Percentiles rank a stretch among this genome's conserved stretches.
phyloP scores from a whole-genome alignment of 1,139 yeast genomes.

The Taphrina communis region DNA sequence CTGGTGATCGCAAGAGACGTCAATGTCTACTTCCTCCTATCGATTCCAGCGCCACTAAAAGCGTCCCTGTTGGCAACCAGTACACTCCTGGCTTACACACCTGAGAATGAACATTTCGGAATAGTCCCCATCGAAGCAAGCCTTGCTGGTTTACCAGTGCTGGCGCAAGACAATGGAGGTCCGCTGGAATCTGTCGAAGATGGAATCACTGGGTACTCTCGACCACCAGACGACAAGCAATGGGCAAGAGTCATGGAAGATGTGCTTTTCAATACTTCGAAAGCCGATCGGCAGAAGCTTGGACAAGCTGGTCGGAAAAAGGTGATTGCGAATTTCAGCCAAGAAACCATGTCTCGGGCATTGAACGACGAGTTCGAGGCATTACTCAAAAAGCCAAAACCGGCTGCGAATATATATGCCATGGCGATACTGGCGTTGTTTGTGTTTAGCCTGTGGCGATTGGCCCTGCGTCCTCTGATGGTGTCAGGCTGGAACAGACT shows the following conservation, averaged over 20 bases:
- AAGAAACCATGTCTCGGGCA: slow-evolving; percentile 51
- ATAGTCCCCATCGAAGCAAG: slow-evolving; percentile 96
- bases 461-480: slow-evolving; percentile 3
- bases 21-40: slow-evolving; percentile 77
- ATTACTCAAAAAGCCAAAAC: not conserved
- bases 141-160: slow-evolving; percentile 79
- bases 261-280: slow-evolving; percentile 50
- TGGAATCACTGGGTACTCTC: slow-evolving; percentile 78
- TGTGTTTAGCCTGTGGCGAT: slow-evolving; percentile 13
- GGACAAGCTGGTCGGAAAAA: slow-evolving; percentile 61
- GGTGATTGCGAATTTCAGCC: slow-evolving; percentile 63
- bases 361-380: slow-evolving; percentile 12
- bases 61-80: slow-evolving; percentile 66
- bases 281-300: slow-evolving; percentile 53
- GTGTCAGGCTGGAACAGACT: not conserved
- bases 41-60: slow-evolving; percentile 71
- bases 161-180: slow-evolving; percentile 90
- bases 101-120: slow-evolving; percentile 92
- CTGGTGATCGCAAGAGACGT: slow-evolving; percentile 47
- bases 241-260: slow-evolving; percentile 71
- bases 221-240: slow-evolving; percentile 59
- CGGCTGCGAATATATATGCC: slow-evolving; percentile 9
- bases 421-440: slow-evolving; percentile 10
- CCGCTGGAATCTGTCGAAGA: slow-evolving; percentile 79
- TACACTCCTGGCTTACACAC: slow-evolving; percentile 78